These are phyloP conservation scores for Dunaliella primolecta DNA, from an alignment of 139 green algal genomes.

Conservation along the genomic window DNA sequence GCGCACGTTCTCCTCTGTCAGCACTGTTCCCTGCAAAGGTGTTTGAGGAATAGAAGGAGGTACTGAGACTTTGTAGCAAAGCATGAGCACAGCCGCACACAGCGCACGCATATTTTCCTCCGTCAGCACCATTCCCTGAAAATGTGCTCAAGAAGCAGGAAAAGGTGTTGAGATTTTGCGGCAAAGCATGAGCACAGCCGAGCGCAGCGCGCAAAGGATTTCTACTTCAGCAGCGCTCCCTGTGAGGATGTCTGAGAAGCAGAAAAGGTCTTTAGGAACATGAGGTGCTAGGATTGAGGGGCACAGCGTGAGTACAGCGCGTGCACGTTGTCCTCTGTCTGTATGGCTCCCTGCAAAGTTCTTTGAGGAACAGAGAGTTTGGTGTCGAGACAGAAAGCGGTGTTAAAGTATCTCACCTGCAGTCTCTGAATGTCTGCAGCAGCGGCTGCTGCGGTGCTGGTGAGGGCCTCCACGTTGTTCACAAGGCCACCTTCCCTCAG, in stretches of 20 bases:
- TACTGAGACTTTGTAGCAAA: neutral
- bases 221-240: neutral
- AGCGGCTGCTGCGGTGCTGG: conserved; percentile 70
- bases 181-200: neutral
- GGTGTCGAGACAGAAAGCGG: too few species aligned
- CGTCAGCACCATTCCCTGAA: conserved; percentile 3
- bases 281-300: too few species aligned
- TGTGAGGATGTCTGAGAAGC: neutral
- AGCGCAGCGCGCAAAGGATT: neutral
- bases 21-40: conserved; percentile 47
- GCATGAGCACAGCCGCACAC: neutral
- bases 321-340: too few species aligned
- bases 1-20: conserved; percentile 90
- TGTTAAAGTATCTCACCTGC: too few species aligned
- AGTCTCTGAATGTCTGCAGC: conserved; percentile 82
- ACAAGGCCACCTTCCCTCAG: conserved; percentile 72
- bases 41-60: neutral
- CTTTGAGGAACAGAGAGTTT: too few species aligned
- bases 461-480: conserved; percentile 77
- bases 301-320: neutral
- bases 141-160: neutral
- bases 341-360: too few species aligned
- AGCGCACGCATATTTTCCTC: neutral
- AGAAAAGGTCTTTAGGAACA: too few species aligned
- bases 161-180: too few species aligned